These are phyloP conservation scores for Dissoconium aciculare DNA, from an alignment of 2,329 filamentous ascomycete genomes.

Conservation along the genomic window DNA sequence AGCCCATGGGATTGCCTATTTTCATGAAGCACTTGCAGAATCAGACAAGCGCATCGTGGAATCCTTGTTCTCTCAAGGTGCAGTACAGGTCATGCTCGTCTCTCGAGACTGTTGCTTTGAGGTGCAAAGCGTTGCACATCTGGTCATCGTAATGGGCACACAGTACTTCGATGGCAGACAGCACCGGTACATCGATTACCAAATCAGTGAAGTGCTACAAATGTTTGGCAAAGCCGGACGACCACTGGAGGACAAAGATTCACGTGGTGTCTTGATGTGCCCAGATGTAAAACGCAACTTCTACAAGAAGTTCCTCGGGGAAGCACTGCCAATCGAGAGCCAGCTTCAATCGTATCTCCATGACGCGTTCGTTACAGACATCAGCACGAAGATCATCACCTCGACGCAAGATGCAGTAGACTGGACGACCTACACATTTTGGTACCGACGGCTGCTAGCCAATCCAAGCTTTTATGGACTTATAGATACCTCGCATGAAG, in stretches of 20 bases:
- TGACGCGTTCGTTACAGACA: constrained; percentile 92
- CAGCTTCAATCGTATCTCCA: constrained; percentile 83
- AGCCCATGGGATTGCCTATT: constrained; percentile 90
- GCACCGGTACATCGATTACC: constrained; percentile 93
- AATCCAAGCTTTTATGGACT: constrained; percentile 96
- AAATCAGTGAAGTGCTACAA: constrained; percentile 81
- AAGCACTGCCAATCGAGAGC: constrained; percentile 88
- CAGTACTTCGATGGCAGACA: constrained; percentile 95
- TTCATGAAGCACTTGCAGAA: constrained; percentile 78
- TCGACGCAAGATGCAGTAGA: constrained; percentile 95
- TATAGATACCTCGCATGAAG: constrained; percentile 76
- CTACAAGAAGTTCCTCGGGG: constrained; percentile 97
- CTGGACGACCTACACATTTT: constrained; percentile 97
- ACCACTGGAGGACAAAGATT: constrained; percentile 61
- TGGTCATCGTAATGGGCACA: constrained; percentile 94
- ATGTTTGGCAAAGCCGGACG: constrained; percentile 94
- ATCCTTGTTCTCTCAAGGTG: constrained; percentile 77
- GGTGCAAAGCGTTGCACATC: constrained; percentile 69
- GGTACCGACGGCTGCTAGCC: constrained; percentile 83
- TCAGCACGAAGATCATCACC: constrained; percentile 88
- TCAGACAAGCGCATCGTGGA: constrained; percentile 90
- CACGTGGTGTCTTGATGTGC: constrained; percentile 90
- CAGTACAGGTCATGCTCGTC: constrained; percentile 70
- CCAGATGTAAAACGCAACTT: constrained; percentile 89
- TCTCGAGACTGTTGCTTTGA: constrained; percentile 94